Evolutionary conservation across 495 filamentous ascomycete species (phyloP).

Genomic region (Penicillium odoratum): DNA sequence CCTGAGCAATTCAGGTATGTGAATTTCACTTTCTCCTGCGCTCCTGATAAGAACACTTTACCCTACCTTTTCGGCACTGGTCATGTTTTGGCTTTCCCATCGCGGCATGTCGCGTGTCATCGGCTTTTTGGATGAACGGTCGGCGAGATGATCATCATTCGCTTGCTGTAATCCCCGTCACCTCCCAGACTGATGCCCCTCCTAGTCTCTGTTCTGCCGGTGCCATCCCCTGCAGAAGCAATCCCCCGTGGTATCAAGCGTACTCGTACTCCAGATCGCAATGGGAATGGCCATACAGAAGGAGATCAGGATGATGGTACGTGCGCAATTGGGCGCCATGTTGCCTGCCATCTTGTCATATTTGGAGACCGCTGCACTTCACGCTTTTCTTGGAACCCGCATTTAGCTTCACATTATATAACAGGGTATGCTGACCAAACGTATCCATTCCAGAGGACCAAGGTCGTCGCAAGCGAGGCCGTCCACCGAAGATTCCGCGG

Average conservation of each 20-base stretch:
- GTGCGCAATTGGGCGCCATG: slow-evolving; percentile 43
- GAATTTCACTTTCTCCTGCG: slow-evolving; percentile 4
- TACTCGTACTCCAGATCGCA: slow-evolving; percentile 85
- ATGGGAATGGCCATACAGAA: slow-evolving; percentile 59
- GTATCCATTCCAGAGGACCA: slow-evolving; percentile 55
- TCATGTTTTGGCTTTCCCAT: neutral
- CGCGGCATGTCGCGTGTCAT: slow-evolving; percentile 11
- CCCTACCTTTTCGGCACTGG: neutral
- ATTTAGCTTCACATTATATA: neutral
- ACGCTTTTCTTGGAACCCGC: slow-evolving; percentile 9
- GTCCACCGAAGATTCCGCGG: slow-evolving; percentile 73
- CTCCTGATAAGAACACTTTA: slow-evolving; percentile 1
- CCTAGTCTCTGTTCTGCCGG: slow-evolving; percentile 46
- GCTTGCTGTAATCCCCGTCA: slow-evolving; percentile 13
- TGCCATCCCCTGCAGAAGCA: slow-evolving; percentile 44
- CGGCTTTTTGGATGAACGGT: slow-evolving; percentile 1
- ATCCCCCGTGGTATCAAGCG: slow-evolving; percentile 83
- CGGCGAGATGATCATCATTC: neutral
- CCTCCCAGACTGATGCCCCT: slow-evolving; percentile 44
- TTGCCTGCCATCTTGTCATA: slow-evolving; percentile 3
- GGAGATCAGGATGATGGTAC: slow-evolving; percentile 80
- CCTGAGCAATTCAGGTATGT: slow-evolving; percentile 64
- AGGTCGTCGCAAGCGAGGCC: slow-evolving; percentile 80
- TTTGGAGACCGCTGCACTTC: neutral
- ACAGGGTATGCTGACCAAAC: slow-evolving; percentile 16